A percentile compares a stretch with the other conserved stretches of the same genome.
phyloP scores from a whole-genome alignment of 352 stramenopile genomes.

The Pythium dissimile region DNA sequence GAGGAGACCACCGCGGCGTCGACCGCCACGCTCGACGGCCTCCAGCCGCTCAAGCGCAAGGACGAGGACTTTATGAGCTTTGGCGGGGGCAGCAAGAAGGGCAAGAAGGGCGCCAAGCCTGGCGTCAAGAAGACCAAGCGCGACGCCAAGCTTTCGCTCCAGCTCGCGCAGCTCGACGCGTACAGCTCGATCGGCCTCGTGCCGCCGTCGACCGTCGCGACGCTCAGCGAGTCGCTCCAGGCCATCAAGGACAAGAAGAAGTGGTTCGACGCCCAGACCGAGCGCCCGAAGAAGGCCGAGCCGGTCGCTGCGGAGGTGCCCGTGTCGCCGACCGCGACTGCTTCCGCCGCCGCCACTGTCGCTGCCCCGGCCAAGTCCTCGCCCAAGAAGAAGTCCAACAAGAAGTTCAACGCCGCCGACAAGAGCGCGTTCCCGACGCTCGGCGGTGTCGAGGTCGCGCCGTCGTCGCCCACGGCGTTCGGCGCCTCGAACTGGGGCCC shows the following conservation, averaged over 20 bases:
- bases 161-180: constrained; percentile 79
- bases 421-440: constrained; percentile 81
- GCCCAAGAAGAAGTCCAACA: constrained; percentile 68
- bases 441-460: constrained; percentile 38
- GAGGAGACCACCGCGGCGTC: constrained; percentile 27
- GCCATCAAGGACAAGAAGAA: constrained; percentile 96
- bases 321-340: constrained; percentile 27
- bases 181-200: constrained; percentile 91
- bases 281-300: constrained; percentile 31
- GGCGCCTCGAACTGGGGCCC: constrained; percentile 41
- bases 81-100: constrained; percentile 64
- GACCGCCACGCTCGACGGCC: constrained; percentile 87
- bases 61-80: constrained; percentile 84
- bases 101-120: constrained; percentile 50
- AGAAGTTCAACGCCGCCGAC: constrained; percentile 82
- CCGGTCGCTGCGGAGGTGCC: background rate
- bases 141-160: constrained; percentile 69
- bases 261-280: constrained; percentile 75
- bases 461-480: constrained; percentile 20
- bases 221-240: constrained; percentile 84
- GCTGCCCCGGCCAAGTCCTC: constrained; percentile 30
- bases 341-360: constrained; percentile 12
- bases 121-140: constrained; percentile 78
- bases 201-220: constrained; percentile 83
- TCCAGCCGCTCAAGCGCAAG: constrained; percentile 89